Percentiles rank a stretch among this genome's conserved stretches.
Evolutionary conservation across 1,284 basidiomycete species (phyloP).

Genomic region (Ceratobasidium sp.): DNA sequence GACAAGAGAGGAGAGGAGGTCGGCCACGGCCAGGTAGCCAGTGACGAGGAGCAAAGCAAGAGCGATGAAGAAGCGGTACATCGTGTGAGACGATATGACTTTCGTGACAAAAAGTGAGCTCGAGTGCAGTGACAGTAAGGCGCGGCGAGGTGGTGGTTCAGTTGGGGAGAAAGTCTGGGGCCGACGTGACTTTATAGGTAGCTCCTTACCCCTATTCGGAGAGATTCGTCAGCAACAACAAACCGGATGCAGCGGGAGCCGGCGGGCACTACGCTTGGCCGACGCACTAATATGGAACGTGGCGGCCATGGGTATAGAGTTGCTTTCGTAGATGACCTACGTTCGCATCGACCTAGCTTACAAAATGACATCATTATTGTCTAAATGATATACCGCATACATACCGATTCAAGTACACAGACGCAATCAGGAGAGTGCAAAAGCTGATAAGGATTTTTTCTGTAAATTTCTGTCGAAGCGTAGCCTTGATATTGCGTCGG

Average conservation of each 20-base stretch:
- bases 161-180: neutral
- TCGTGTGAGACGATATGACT: neutral
- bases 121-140: neutral
- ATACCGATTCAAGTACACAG: no score
- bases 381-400: no score
- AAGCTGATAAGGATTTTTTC: no score
- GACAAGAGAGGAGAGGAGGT: neutral
- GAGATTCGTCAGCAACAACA: neutral
- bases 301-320: neutral
- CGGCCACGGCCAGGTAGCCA: neutral
- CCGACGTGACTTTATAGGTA: neutral
- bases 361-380: no score
- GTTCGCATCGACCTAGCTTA: no score
- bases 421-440: no score
- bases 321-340: neutral
- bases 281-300: no score
- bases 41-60: constrained; percentile 3
- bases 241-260: neutral
- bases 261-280: neutral
- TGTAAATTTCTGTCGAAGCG: neutral
- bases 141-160: neutral
- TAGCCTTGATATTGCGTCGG: neutral
- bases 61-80: neutral
- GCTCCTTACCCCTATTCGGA: neutral
- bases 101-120: no score